phyloP scores from a whole-genome alignment of 768 basidiomycete species.

The Termitomyces sp. region DNA sequence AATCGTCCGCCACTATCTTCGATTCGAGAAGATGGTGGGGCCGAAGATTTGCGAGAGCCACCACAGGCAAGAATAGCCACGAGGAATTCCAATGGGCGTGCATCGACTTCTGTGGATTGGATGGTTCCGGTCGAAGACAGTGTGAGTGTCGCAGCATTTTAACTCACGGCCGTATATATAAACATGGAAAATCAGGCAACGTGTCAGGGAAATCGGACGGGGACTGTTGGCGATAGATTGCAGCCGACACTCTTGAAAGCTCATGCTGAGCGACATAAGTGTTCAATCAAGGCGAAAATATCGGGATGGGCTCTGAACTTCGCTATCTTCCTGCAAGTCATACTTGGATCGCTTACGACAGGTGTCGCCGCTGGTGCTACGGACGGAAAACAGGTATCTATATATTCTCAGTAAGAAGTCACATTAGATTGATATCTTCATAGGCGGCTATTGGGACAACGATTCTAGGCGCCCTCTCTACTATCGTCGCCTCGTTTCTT shows the following conservation, averaged over 20 bases:
- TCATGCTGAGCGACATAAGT: constrained; percentile 37
- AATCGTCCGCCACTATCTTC: not conserved
- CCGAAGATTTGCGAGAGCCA: not conserved
- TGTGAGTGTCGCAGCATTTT: not conserved
- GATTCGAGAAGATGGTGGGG: not conserved
- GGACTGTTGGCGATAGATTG: constrained; percentile 27
- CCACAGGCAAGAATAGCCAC: not conserved
- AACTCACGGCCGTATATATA: no score
- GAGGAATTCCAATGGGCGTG: not conserved
- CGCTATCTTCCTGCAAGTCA: constrained; percentile 61
- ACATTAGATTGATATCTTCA: not conserved
- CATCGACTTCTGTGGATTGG: not conserved
- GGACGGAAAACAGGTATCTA: constrained; percentile 32
- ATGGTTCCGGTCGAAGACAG: not conserved
- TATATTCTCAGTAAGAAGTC: not conserved
- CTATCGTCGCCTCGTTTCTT: constrained; percentile 67
- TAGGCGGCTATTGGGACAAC: constrained; percentile 35
- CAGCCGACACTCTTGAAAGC: constrained; percentile 50
- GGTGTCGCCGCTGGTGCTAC: constrained; percentile 49
- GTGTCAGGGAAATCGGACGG: not conserved
- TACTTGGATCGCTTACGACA: constrained; percentile 65
- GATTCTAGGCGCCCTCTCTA: constrained; percentile 51
- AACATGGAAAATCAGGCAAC: not conserved
- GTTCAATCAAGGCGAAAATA: constrained; percentile 38
- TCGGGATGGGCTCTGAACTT: constrained; percentile 34